Base-by-base conservation (phyloP, 2,329 filamentous ascomycete genomes). In the Penicillium sp. region DNA sequence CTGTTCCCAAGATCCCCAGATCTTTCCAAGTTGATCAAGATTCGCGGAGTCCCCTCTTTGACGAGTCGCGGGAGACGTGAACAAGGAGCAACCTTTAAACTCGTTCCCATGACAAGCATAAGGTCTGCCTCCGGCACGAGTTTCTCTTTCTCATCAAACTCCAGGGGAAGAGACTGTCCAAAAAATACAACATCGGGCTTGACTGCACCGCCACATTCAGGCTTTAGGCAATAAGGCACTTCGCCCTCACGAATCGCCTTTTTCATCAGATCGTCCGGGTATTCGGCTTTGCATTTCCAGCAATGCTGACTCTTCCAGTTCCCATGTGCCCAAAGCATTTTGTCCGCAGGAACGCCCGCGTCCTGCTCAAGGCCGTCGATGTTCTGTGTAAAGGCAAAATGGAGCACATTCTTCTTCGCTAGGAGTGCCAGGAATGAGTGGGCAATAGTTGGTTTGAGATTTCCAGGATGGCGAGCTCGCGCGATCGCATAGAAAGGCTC, bases 101-200 rank as follows among this genome's bases (percentile, higher is more conserved):
- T 94, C 0, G 91, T 95, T 2, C 92, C 91, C 77, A 96, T 85
- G 10, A 96, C 83, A 52, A 96, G 84, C 41, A 87, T 81, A 4
- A 95, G 74, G 70, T 94, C 90, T 0, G 89, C 88, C 68, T 83
- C 75, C 1, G 71, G 70, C 0, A 84, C 79, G 13, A 85, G 69
- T 37, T 78, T 68, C 40, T 78, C 74, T 49, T 83, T 83, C 4
- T 76, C 70, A 64, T 85, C 85, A 73, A 92, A 93, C 0, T 74
- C 77, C 6, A 73, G 69, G 0, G 88, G 87, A 0, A 91, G 76
- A 1, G 81, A 73, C 69, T 93, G 89, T 46, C 91, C 90, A 66
- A 95, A 96, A 75, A 96, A 94, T 18, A 94, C 90, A 67, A 95
- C 93, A 66, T 94, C 89, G 0, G 91, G 91, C 77, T 95, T 95